Evolutionary conservation across 306 rosid genomes (phyloP), one percentile per base, ranked within the genome.

Genomic region (Echinosophora koreensis): DNA sequence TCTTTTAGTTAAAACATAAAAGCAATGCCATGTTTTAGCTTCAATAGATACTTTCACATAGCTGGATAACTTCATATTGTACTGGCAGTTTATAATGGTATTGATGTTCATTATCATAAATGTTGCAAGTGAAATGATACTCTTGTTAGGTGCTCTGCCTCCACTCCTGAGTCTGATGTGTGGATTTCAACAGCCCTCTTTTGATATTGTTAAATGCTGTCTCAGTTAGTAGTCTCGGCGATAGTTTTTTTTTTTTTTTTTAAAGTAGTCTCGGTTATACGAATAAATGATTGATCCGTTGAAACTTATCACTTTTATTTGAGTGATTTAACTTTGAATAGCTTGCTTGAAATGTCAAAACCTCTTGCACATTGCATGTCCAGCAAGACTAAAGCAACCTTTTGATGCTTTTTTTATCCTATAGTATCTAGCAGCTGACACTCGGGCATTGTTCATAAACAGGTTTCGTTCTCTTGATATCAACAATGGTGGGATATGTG

Each of bases 391-490:
- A 56, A 74, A 74, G 15, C 42, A 62, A 49, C 27, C 7, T 0
- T 66, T 32, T 38, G 47, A 39, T 39, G 47, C 51, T 62, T 59
- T 30, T 42, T 73, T 12, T 1, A 6, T 27, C 15, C 46, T 44
- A 11, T 44, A 0, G 14, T 50, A 55, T 61, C 39, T 68, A 27
- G 65, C 44, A 56, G 69, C 17, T 71, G 1, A 55, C 76, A 56
- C 67, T 57, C 15, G 59, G 73, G 67, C 46, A 32, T 50, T 79
- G 81, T 65, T 83, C 17, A 74, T 35, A 35, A 62, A 57, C 85
- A 90, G 96, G 86, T 92, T 92, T 75, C 96, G 92, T 14, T 86
- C 92, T 5, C 63, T 86, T 18, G 93, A 92, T 52, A 63, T 90
- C 61, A 90, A 92, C 75, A 92, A 92, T 7, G 92, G 93, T 3